A percentile compares a stretch with the other conserved stretches of the same genome.
Conservation (phyloP, 495 filamentous ascomycete species). For the Aspergillus sparsus region DNA sequence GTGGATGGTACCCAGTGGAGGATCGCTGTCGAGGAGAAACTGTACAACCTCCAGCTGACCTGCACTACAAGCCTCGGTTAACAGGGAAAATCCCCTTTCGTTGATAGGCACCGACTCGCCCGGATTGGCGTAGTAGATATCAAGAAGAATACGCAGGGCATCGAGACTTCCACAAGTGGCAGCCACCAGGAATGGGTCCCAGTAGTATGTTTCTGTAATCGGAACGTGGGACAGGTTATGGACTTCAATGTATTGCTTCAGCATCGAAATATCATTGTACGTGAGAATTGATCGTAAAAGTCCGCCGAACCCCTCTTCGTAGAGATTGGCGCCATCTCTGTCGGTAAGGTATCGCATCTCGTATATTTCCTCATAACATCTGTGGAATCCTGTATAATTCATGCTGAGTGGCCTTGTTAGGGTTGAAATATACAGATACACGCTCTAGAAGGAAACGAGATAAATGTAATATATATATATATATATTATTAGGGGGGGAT, state of each 20-base stretch:
- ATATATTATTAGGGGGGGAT: too few species aligned
- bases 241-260: slow-evolving; percentile 4
- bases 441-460: too few species aligned
- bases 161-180: slow-evolving; percentile 1
- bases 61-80: slow-evolving; percentile 1
- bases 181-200: not conserved
- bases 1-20: not conserved
- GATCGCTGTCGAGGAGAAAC: slow-evolving; percentile 3
- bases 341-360: slow-evolving; percentile 1
- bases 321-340: not conserved
- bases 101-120: not conserved
- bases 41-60: not conserved
- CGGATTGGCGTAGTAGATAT: not conserved
- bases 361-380: slow-evolving; percentile 1
- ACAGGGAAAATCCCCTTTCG: slow-evolving; percentile 3
- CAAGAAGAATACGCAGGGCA: slow-evolving; percentile 1
- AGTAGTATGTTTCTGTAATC: not conserved
- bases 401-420: not conserved
- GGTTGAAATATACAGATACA: too few species aligned
- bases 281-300: not conserved
- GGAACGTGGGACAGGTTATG: not conserved
- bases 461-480: too few species aligned
- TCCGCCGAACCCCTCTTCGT: not conserved
- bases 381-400: not conserved
- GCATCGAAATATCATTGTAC: not conserved